Evolutionary conservation across 805 yeast species (phyloP), one percentile per base, ranked within the genome.

Genomic region (Schwanniomyces sp.): DNA sequence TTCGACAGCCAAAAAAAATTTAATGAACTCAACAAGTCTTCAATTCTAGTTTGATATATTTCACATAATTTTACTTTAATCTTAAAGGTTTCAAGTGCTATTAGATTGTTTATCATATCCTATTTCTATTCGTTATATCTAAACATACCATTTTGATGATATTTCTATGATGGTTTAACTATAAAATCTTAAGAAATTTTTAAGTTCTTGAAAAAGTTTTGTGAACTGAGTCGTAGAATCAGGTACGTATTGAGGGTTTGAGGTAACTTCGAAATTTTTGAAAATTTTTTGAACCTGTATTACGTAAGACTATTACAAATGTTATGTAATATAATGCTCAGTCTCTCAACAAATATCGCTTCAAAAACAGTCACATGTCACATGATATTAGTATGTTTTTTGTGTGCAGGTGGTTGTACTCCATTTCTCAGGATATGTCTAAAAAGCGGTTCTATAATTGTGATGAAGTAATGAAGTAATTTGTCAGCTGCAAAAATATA

Each of bases 61-160:
- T 21, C 24, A 21, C 24, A 21, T 21, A 21, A 4, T 21, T 21
- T 5, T 21, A 21, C 24, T 21, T 21, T 21, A 21, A 21, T 21
- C 24, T 21, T 21, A 21, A n/a, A n/a, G 24, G 24, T 14, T 5
- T 14, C 21, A 3, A 7, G 17, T 32, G 11, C 36, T 32, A 32
- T 32, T 14, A 32, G 36, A 18, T 14, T 14, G 36, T 32, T 32
- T n/a, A 32, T 32, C 36, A 32, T 32, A 32, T 32, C 18, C 18
- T 14, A 11, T 6, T 16, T 16, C 21, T 32, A 7, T 16, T 16
- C 8, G 2, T 32, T 14, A 18, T 39, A 16, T 40, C 28, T 41
- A 11, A 40, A 54, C 58, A 54, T 54, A 54, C 58, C 58, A 54
- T 54, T 49, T 51, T 54, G 48, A 45, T 47, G 53, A 52, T 54